phyloP scores from a whole-genome alignment of 208 protist genomes.

The Endotrypanum monterogeii region DNA sequence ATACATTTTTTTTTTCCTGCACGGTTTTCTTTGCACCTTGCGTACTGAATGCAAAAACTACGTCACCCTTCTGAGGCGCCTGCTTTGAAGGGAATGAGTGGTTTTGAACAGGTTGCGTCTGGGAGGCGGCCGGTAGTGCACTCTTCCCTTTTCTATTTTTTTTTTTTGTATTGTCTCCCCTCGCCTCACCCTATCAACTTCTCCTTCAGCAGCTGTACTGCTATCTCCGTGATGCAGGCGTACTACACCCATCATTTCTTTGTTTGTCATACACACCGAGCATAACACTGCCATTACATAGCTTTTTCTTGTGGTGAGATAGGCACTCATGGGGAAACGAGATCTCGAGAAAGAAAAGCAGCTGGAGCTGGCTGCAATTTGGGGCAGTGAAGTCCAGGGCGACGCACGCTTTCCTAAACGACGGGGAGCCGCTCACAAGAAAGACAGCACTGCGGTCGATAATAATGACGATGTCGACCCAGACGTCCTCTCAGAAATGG shows the following conservation, averaged over 20 bases:
- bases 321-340: conserved; percentile 54
- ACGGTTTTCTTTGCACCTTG: too few relatives aligned
- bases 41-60: too few relatives aligned
- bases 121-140: too few relatives aligned
- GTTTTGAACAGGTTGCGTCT: too few relatives aligned
- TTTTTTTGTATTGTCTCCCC: neutral
- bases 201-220: conserved; percentile 2
- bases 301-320: neutral
- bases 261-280: neutral
- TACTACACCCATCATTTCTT: neutral
- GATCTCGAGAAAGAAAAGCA: conserved; percentile 87
- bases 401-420: conserved; percentile 71
- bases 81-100: too few relatives aligned
- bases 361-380: conserved; percentile 85
- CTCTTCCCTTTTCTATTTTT: too few relatives aligned
- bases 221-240: neutral
- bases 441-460: conserved; percentile 10
- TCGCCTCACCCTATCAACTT: conserved; percentile 10
- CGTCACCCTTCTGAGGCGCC: too few relatives aligned
- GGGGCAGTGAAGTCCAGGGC: conserved; percentile 80
- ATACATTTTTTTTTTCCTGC: too few relatives aligned
- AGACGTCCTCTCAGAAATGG: conserved; percentile 46
- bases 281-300: neutral
- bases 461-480: conserved; percentile 35
- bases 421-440: conserved; percentile 41